Conservation (phyloP, 208 protist species). For the Trypanosoma cruzi region DNA sequence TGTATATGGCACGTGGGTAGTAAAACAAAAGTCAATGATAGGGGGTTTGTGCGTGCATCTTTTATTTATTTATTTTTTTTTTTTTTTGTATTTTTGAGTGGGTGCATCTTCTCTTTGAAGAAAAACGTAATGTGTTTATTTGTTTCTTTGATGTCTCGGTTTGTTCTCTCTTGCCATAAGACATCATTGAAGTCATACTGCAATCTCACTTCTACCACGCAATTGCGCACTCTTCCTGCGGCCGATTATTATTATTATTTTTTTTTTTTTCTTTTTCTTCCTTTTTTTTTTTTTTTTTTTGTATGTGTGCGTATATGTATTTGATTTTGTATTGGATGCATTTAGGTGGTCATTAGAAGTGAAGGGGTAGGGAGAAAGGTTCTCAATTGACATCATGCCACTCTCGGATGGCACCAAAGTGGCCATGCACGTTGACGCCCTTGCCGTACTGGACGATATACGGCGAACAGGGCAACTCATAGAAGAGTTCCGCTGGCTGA, state of each 20-base stretch:
- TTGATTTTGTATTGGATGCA: too few species aligned
- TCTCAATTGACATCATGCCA: conserved; percentile 7
- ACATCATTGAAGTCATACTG: too few species aligned
- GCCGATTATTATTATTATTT: not conserved
- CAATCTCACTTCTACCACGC: too few species aligned
- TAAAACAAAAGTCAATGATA: not conserved
- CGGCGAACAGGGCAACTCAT: conserved; percentile 40
- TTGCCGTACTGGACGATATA: conserved; percentile 45
- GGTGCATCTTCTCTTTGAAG: not conserved
- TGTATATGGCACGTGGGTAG: not conserved
- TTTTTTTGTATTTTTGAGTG: not conserved
- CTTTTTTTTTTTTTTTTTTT: not conserved
- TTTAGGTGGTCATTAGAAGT: too few species aligned
- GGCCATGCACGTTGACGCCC: conserved; percentile 12
- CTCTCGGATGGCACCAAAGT: not conserved
- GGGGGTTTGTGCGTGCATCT: too few species aligned
- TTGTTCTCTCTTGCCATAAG: not conserved
- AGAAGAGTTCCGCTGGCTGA: conserved; percentile 37
- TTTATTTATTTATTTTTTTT: conserved; percentile 14
- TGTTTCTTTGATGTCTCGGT: not conserved
- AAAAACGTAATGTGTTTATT: not conserved
- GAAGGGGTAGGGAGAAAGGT: too few species aligned
- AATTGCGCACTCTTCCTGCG: not conserved
- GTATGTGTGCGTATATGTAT: too few species aligned
- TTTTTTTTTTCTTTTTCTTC: not conserved